Conservation (phyloP, 2,329 filamentous ascomycete species). For the Neonectria ditissima region DNA sequence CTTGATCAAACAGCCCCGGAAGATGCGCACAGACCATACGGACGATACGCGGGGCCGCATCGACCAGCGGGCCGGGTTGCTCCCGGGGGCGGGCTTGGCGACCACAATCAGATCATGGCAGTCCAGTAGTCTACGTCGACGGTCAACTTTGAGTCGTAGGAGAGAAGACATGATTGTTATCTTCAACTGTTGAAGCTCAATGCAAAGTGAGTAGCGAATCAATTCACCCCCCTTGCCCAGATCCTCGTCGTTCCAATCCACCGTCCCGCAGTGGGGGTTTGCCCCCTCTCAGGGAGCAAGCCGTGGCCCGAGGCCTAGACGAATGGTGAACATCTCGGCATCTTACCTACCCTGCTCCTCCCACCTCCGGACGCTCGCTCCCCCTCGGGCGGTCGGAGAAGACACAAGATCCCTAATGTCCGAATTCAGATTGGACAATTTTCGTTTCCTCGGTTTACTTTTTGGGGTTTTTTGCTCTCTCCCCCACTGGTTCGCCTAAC, state of each 20-base stretch:
- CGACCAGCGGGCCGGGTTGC: slow-evolving; percentile 5
- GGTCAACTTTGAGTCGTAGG: neutral
- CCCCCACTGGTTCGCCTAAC: neutral
- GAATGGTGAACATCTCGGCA: neutral
- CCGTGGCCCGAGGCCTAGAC: slow-evolving; percentile 2
- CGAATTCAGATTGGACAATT: neutral
- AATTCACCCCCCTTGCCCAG: neutral
- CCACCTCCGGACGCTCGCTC: neutral
- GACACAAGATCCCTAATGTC: neutral
- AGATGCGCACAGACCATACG: slow-evolving; percentile 1
- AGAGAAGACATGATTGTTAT: neutral
- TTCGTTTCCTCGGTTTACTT: neutral
- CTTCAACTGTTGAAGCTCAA: neutral
- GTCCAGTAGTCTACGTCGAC: too few species aligned
- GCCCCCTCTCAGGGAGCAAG: neutral
- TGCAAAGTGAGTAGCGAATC: neutral
- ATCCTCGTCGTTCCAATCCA: neutral
- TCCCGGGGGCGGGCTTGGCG: neutral
- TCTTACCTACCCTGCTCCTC: neutral
- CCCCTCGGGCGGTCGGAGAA: neutral
- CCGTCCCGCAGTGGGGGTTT: neutral
- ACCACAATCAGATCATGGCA: slow-evolving; percentile 8
- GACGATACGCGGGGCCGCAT: slow-evolving; percentile 13
- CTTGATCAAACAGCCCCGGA: neutral
- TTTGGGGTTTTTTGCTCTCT: neutral